Percentiles rank a stretch among this genome's conserved stretches.
Evolutionary conservation across 176 grass and related monocot genomes (phyloP).

Genomic region (Avena sativa): DNA sequence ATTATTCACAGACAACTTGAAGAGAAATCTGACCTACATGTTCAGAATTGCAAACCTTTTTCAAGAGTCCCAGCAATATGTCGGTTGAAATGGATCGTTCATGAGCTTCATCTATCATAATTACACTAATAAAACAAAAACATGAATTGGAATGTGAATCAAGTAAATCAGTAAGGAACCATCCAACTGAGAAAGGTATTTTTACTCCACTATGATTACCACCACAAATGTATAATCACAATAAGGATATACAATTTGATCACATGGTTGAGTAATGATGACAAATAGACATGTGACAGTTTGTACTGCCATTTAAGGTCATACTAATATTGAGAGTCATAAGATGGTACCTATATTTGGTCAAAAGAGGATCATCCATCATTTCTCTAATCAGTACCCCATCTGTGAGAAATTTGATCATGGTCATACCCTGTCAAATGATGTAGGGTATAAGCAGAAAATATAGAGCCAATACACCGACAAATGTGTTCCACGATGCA

Average conservation of each 20-base stretch:
- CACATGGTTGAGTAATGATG: slow-evolving; percentile 29
- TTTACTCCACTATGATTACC: slow-evolving; percentile 32
- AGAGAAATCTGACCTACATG: slow-evolving; percentile 23
- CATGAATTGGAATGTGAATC: slow-evolving; percentile 15
- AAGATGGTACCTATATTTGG: slow-evolving; percentile 77
- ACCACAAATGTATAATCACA: neutral
- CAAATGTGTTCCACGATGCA: neutral
- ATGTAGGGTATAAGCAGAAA: slow-evolving; percentile 28
- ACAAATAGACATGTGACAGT: slow-evolving; percentile 22
- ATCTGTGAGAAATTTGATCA: slow-evolving; percentile 98
- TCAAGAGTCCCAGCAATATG: slow-evolving; percentile 95
- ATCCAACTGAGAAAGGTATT: neutral
- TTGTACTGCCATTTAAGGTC: slow-evolving; percentile 25
- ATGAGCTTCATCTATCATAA: slow-evolving; percentile 99
- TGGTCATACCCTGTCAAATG: slow-evolving; percentile 71
- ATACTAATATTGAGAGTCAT: neutral
- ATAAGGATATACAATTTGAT: slow-evolving; percentile 5
- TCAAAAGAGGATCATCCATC: slow-evolving; percentile 98
- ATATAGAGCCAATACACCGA: neutral
- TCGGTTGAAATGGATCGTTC: slow-evolving; percentile 98
- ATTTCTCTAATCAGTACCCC: slow-evolving; percentile 98
- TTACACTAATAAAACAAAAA: slow-evolving; percentile 67
- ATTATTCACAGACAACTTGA: slow-evolving; percentile 33
- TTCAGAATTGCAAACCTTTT: slow-evolving; percentile 68
- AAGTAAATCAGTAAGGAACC: slow-evolving; percentile 26